A percentile compares a stretch with the other conserved stretches of the same genome.
Conservation (phyloP, 2,329 filamentous ascomycete genomes). For the Penicillium sp. region DNA sequence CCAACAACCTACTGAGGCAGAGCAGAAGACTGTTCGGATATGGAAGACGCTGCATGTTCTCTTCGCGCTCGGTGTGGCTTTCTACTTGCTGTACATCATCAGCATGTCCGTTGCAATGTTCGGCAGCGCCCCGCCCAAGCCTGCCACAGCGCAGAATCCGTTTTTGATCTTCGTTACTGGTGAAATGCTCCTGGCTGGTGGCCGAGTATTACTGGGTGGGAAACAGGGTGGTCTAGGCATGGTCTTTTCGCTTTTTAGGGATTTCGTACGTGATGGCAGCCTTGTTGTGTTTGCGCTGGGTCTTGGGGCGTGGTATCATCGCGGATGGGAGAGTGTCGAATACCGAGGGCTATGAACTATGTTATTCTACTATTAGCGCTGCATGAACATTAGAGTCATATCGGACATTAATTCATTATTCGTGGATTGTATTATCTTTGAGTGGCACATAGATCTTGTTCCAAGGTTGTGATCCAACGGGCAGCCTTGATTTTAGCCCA, state of each 20-base stretch:
- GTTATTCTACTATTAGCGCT: slow-evolving; percentile 4
- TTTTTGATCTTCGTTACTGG: slow-evolving; percentile 47
- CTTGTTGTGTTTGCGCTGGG: slow-evolving; percentile 46
- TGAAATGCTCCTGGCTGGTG: slow-evolving; percentile 41
- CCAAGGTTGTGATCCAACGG: too few relatives aligned
- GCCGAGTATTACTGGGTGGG: slow-evolving; percentile 32
- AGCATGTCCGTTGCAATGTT: slow-evolving; percentile 36
- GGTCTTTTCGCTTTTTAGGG: slow-evolving; percentile 37
- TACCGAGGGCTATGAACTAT: background rate
- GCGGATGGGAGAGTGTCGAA: slow-evolving; percentile 26
- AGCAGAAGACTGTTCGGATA: slow-evolving; percentile 35
- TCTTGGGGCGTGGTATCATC: slow-evolving; percentile 40
- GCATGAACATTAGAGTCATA: slow-evolving; percentile 3
- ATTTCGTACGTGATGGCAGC: slow-evolving; percentile 43
- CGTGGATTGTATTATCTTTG: background rate
- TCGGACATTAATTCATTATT: background rate
- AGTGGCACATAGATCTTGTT: background rate
- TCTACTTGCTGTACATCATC: slow-evolving; percentile 48
- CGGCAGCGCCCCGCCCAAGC: slow-evolving; percentile 41
- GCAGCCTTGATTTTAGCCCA: too few relatives aligned
- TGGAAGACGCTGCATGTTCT: slow-evolving; percentile 58
- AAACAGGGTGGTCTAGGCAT: slow-evolving; percentile 27
- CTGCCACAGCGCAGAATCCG: slow-evolving; percentile 44
- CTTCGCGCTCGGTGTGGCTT: slow-evolving; percentile 53
- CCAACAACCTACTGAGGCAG: slow-evolving; percentile 36